Conservation (phyloP, 345 rosid genomes). For the Salix dunnii region DNA sequence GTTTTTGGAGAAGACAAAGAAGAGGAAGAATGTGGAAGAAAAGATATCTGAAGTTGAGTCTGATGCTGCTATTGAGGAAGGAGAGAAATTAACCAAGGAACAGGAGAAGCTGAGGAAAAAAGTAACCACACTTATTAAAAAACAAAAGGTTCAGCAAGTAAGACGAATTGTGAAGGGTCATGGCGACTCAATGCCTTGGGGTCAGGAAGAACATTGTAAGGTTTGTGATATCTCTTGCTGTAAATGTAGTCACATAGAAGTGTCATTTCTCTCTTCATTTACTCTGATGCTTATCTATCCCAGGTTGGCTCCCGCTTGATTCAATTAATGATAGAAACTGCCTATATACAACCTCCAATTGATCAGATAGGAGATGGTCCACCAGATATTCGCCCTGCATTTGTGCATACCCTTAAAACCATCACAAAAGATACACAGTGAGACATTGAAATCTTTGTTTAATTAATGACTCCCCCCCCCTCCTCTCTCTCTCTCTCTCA, state of each 20-base stretch:
- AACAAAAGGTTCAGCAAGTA: conserved; percentile 59
- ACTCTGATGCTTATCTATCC: conserved; percentile 23
- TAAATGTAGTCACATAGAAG: neutral
- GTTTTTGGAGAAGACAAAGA: conserved; percentile 71
- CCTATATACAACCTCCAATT: conserved; percentile 81
- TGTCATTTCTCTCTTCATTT: conserved; percentile 10
- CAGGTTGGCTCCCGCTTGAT: conserved; percentile 92
- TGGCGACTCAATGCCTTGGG: conserved; percentile 73
- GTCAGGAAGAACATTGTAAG: conserved; percentile 86
- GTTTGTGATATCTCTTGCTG: conserved; percentile 37
- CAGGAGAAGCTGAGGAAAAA: conserved; percentile 56
- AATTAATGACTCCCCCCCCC: conserved; percentile 10
- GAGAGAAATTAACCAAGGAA: conserved; percentile 36
- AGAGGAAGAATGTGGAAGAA: conserved; percentile 34
- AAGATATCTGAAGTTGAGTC: conserved; percentile 28
- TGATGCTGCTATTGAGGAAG: conserved; percentile 34
- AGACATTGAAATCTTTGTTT: conserved; percentile 29
- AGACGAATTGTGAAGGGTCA: conserved; percentile 54
- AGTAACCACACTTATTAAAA: conserved; percentile 55
- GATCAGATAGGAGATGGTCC: conserved; percentile 72
- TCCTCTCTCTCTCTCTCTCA: neutral
- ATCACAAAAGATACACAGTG: conserved; percentile 62
- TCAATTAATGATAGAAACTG: conserved; percentile 76
- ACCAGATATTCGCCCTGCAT: conserved; percentile 92
- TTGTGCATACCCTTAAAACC: conserved; percentile 58